Conservation (phyloP, 2,329 filamentous ascomycete genomes). For the Didymella arachidicola region DNA sequence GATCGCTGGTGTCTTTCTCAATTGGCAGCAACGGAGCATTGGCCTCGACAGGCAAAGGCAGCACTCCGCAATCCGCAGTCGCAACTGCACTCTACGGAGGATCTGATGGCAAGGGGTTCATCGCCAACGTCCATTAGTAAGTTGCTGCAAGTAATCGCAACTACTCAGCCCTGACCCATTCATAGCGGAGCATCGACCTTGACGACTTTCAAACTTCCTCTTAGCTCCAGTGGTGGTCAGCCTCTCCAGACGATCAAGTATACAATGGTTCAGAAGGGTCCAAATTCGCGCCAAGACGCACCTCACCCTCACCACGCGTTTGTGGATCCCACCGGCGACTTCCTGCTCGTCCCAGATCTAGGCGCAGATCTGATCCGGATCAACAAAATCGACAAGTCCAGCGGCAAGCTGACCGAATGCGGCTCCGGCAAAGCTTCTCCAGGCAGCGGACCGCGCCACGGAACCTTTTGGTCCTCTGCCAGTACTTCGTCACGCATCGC, state of each 20-base stretch:
- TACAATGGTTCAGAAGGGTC: slow-evolving; percentile 53
- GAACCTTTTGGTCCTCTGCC: slow-evolving; percentile 58
- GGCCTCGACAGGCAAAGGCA: slow-evolving; percentile 31
- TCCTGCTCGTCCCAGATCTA: slow-evolving; percentile 61
- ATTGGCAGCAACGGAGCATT: slow-evolving; percentile 39
- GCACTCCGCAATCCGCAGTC: slow-evolving; percentile 36
- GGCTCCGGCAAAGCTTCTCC: slow-evolving; percentile 56
- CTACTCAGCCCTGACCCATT: slow-evolving; percentile 5
- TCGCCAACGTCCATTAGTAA: slow-evolving; percentile 44
- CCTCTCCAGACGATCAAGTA: slow-evolving; percentile 43
- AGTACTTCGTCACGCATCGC: not conserved
- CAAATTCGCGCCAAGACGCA: slow-evolving; percentile 60
- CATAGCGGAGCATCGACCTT: slow-evolving; percentile 42
- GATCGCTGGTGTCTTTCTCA: slow-evolving; percentile 36
- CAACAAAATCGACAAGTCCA: slow-evolving; percentile 56
- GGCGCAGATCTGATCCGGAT: slow-evolving; percentile 64
- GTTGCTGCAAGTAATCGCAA: not conserved
- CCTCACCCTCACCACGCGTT: slow-evolving; percentile 64
- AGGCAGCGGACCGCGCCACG: slow-evolving; percentile 64
- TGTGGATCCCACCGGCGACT: slow-evolving; percentile 59
- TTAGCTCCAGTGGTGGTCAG: slow-evolving; percentile 38
- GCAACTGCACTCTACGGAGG: slow-evolving; percentile 42
- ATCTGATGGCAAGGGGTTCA: slow-evolving; percentile 39
- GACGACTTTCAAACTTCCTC: slow-evolving; percentile 47
- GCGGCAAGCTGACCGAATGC: slow-evolving; percentile 19